Conservation (phyloP, 139 green algal species). For the Spirogloea muscicola region DNA sequence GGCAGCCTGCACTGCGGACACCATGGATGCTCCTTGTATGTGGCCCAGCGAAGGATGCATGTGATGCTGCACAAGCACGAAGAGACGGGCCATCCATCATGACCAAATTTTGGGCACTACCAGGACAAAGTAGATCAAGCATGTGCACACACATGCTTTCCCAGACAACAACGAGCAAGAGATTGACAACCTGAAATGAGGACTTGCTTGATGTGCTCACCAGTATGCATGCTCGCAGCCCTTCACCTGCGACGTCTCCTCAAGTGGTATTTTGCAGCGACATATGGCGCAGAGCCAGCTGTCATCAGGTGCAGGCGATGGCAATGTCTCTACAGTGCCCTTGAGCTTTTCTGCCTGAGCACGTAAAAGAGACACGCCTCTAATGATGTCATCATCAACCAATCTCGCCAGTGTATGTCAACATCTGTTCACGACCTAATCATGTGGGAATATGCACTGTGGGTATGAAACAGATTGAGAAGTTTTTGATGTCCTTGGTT, state of each 20-base stretch:
- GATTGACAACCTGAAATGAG: neutral
- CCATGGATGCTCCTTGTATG: slow-evolving; percentile 57
- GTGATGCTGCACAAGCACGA: slow-evolving; percentile 32
- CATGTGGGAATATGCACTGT: too few species aligned
- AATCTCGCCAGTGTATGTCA: too few species aligned
- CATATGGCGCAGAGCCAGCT: slow-evolving; percentile 69
- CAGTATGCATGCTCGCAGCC: slow-evolving; percentile 84
- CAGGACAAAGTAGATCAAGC: neutral
- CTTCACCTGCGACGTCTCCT: slow-evolving; percentile 65
- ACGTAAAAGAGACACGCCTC: too few species aligned
- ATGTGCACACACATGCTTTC: neutral
- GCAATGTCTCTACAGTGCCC: too few species aligned
- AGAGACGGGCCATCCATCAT: neutral
- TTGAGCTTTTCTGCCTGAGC: too few species aligned
- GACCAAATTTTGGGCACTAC: neutral
- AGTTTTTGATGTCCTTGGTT: too few species aligned
- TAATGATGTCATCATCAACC: too few species aligned
- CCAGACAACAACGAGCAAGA: neutral
- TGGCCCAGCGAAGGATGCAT: slow-evolving; percentile 77
- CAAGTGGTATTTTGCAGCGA: slow-evolving; percentile 59
- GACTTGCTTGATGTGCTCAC: slow-evolving; percentile 36
- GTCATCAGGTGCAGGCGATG: too few species aligned
- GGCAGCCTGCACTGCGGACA: slow-evolving; percentile 76
- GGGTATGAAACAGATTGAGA: too few species aligned
- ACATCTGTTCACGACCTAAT: too few species aligned